A percentile compares a stretch with the other conserved stretches of the same genome.
Conservation (phyloP, 2,329 filamentous ascomycete genomes). For the Chaetothyriales sp. region DNA sequence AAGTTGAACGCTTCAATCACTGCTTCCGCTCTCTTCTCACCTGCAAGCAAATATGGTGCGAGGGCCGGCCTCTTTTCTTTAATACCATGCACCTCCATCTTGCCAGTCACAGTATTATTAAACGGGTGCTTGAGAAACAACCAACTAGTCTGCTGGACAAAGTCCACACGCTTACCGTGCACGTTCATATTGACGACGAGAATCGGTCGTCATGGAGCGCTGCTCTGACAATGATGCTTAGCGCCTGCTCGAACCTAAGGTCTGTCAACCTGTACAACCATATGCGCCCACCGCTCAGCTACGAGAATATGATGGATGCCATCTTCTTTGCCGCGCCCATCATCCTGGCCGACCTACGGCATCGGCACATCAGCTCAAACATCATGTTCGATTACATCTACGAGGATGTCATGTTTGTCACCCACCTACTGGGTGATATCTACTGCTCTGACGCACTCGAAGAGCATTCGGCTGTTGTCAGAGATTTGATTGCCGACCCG, state of each 20-base stretch:
- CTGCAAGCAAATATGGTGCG: conserved; percentile 9
- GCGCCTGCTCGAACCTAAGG: conserved; percentile 3
- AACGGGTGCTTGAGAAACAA: neutral
- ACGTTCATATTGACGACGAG: conserved; percentile 7
- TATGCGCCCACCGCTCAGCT: conserved; percentile 7
- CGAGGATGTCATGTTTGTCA: conserved; percentile 5
- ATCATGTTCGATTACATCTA: conserved; percentile 6
- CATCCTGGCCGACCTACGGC: conserved; percentile 1
- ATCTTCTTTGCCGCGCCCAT: conserved; percentile 4
- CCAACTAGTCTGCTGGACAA: neutral
- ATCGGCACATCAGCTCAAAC: neutral
- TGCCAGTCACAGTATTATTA: neutral
- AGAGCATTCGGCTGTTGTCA: conserved; percentile 6
- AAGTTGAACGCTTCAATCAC: neutral
- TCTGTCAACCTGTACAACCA: conserved; percentile 5
- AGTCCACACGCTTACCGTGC: conserved; percentile 2
- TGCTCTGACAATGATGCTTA: conserved; percentile 1
- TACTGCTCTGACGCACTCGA: conserved; percentile 5
- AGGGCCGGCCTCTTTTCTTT: conserved; percentile 3
- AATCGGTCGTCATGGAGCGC: conserved; percentile 3
- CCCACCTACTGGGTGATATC: conserved; percentile 5
- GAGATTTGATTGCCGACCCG: conserved; percentile 8
- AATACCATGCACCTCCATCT: conserved; percentile 2
- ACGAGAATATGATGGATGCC: conserved; percentile 3
- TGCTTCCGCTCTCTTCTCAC: conserved; percentile 7